Evolutionary conservation across 352 stramenopile genomes (phyloP), one percentile per base, ranked within the genome.

Genomic region (Pythium insidiosum): DNA sequence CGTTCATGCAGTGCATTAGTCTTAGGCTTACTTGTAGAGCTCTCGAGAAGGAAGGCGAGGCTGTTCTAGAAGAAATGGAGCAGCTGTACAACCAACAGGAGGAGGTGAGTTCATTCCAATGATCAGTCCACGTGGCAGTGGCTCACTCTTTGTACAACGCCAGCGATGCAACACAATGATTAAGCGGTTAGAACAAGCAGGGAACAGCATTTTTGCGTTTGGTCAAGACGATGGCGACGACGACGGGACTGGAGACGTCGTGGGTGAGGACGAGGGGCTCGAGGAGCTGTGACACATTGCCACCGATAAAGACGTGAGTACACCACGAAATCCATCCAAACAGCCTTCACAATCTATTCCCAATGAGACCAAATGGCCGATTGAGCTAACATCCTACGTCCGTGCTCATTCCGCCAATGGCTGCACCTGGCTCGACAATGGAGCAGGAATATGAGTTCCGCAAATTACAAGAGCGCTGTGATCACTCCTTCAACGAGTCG

Each of bases 401-500:
- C n/a, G n/a, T n/a, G n/a, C n/a, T n/a, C n/a, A n/a, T n/a, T n/a
- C n/a, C n/a, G n/a, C n/a, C n/a, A n/a, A n/a, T n/a, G n/a, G n/a
- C n/a, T n/a, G n/a, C n/a, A n/a, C n/a, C n/a, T n/a, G n/a, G n/a
- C n/a, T n/a, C n/a, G n/a, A n/a, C n/a, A n/a, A n/a, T n/a, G n/a
- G n/a, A n/a, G n/a, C n/a, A n/a, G n/a, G n/a, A n/a, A n/a, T n/a
- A n/a, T n/a, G n/a, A n/a, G 10, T n/a, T 28, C 10, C 37, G 16
- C 10, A 22, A n/a, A 43, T 16, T 6, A 22, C 10, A 19, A 43
- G 37, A 21, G 26, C 29, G 10, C 18, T 41, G 43, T 48, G 43
- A 37, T 36, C 60, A 89, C 54, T 85, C 73, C 54, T 89, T 89
- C 29, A 87, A 62, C 20, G 72, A 72, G 56, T 89, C 76, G 18